A percentile compares a stretch with the other conserved stretches of the same genome.
Conservation (phyloP, 2,329 filamentous ascomycete genomes). For the Fusarium sp. region DNA sequence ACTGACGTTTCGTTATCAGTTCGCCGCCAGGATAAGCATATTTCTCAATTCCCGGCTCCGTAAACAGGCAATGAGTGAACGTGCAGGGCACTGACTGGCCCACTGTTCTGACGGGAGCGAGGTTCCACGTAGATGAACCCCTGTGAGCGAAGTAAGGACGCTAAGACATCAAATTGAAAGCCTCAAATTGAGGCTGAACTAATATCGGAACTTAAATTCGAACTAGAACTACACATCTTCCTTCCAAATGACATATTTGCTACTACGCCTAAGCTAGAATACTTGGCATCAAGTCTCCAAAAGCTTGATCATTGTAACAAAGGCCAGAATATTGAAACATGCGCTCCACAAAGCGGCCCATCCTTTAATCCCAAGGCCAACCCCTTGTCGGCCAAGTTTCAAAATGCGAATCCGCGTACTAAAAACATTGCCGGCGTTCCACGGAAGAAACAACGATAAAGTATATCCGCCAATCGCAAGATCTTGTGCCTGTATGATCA, state of each 20-base stretch:
- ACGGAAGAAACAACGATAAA: not conserved
- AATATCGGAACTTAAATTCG: not conserved
- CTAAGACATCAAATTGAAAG: rapidly evolving
- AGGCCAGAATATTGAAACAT: slow-evolving; percentile 15
- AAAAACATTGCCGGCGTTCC: slow-evolving; percentile 4
- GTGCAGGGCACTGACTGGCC: not conserved
- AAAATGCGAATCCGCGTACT: not conserved
- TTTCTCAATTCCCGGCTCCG: not conserved
- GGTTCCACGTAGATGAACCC: not conserved
- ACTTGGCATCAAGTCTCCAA: not conserved
- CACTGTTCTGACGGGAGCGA: not conserved
- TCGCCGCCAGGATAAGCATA: slow-evolving; percentile 7
- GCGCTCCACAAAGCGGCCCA: slow-evolving; percentile 9
- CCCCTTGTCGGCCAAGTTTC: slow-evolving; percentile 13
- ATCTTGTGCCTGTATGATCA: rapidly evolving
- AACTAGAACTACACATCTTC: not conserved
- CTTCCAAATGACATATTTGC: not conserved
- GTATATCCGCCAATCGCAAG: slow-evolving; percentile 18
- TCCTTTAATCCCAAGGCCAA: slow-evolving; percentile 23
- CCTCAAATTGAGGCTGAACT: not conserved
- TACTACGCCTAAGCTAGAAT: not conserved
- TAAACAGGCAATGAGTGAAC: not conserved
- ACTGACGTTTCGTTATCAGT: not conserved
- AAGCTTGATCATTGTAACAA: not conserved
- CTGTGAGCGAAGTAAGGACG: not conserved